Evolutionary conservation across 768 basidiomycete species (phyloP).

Genomic region (Lactarius quietus): DNA sequence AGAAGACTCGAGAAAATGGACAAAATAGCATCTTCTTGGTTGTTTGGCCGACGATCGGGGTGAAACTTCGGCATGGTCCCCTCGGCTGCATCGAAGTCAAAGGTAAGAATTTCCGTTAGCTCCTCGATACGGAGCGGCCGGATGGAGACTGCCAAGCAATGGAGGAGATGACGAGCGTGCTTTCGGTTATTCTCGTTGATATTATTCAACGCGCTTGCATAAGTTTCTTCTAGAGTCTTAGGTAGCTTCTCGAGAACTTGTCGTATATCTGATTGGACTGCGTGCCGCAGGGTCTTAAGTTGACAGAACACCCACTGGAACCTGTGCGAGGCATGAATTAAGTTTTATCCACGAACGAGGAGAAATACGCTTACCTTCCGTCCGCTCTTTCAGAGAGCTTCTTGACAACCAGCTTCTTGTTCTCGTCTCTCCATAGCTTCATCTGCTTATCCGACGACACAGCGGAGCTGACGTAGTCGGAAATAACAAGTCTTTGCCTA

Average conservation of each 20-base stretch:
- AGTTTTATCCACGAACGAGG: accelerated
- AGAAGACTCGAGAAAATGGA: background rate
- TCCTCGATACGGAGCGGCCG: background rate
- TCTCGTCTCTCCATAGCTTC: background rate
- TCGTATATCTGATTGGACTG: background rate
- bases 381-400: background rate
- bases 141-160: background rate
- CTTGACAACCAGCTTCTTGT: background rate
- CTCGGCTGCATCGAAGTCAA: background rate
- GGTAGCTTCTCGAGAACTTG: background rate
- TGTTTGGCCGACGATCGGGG: background rate
- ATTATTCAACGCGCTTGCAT: background rate
- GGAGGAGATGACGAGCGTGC: background rate
- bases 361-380: background rate
- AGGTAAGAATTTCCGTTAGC: background rate
- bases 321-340: background rate
- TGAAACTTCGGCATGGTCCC: background rate
- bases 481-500: background rate
- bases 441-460: background rate
- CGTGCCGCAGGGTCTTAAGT: background rate
- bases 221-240: background rate
- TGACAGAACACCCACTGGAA: background rate
- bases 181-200: background rate
- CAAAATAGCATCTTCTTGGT: background rate
- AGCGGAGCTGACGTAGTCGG: background rate